These are phyloP conservation scores for Naganishia sp. DNA, from an alignment of 1,284 basidiomycete species.

Conservation along the genomic window DNA sequence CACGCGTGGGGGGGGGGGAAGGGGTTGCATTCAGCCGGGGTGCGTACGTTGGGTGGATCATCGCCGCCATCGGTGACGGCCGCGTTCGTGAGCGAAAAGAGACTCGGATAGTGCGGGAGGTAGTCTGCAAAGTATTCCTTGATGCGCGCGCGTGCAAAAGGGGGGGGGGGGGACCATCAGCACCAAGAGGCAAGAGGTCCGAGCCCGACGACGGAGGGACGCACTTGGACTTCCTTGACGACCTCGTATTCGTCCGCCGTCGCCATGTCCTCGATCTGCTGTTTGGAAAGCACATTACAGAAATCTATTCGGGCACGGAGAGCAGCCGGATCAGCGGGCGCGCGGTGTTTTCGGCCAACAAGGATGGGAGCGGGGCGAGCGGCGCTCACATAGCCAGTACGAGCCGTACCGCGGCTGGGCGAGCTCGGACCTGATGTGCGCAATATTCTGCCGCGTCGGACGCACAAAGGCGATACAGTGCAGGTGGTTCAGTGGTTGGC, in stretches of 20 bases:
- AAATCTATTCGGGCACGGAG: slow-evolving; percentile 65
- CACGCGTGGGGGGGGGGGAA: not conserved
- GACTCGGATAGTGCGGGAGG: slow-evolving; percentile 76
- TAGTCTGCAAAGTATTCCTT: slow-evolving; percentile 97
- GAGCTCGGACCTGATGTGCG: slow-evolving; percentile 79
- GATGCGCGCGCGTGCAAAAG: not conserved
- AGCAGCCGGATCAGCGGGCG: not conserved
- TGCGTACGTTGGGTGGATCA: slow-evolving; percentile 49
- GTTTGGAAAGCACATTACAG: slow-evolving; percentile 88
- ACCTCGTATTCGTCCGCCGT: slow-evolving; percentile 95
- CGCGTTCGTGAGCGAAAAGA: slow-evolving; percentile 83
- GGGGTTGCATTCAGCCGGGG: slow-evolving; percentile 18
- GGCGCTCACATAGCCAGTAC: slow-evolving; percentile 94
- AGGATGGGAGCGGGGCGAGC: not conserved
- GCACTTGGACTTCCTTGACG: slow-evolving; percentile 91
- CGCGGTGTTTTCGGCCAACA: not conserved
- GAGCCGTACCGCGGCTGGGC: slow-evolving; percentile 88
- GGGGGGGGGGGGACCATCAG: not conserved
- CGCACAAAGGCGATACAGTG: slow-evolving; percentile 94
- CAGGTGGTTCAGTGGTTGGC: slow-evolving; percentile 90
- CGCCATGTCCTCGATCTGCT: slow-evolving; percentile 87
- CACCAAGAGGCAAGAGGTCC: too few relatives aligned
- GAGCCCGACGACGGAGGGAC: slow-evolving; percentile 34
- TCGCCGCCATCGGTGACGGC: slow-evolving; percentile 50
- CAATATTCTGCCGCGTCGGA: slow-evolving; percentile 75